A percentile compares a stretch with the other conserved stretches of the same genome.
These are phyloP conservation scores for Sorghum bicolor DNA, from an alignment of 176 grass and related monocot genomes.

Conservation along the genomic window Sorghum_bicolor_NCBIv3 NC_012875.2:15138001-15138500, in stretches of 20 bases:
- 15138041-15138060: constrained; percentile 15
- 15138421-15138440: too few species aligned
- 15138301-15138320: background rate
- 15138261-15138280: background rate
- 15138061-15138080: background rate
- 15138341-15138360: background rate
- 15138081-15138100: background rate
- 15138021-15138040: constrained; percentile 71
- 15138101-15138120: constrained; percentile 10
- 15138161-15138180: background rate
- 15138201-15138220: background rate
- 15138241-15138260: background rate
- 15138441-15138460: too few species aligned
- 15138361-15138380: background rate
- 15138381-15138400: background rate
- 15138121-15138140: background rate
- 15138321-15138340: background rate
- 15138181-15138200: background rate
- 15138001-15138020: constrained; percentile 81
- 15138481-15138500: background rate
- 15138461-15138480: too few species aligned
- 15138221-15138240: background rate
- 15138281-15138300: background rate
- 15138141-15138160: background rate
- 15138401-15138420: background rate